These are phyloP conservation scores for Hypoxylon sp. DNA, from an alignment of 2,329 filamentous ascomycete species.

Conservation along the genomic window DNA sequence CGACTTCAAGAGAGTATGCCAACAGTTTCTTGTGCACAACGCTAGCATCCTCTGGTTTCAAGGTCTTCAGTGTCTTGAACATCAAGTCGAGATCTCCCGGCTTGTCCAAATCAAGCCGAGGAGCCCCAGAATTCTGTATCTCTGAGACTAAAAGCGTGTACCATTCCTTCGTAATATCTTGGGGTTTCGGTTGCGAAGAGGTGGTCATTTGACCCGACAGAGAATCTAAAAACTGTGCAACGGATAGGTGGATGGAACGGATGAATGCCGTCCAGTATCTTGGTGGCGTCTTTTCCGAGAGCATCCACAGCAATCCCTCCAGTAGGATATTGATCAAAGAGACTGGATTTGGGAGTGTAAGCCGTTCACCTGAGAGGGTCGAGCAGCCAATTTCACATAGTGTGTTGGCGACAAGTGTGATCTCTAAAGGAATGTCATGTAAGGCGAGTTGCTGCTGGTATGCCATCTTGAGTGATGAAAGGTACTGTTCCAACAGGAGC, in stretches of 20 bases:
- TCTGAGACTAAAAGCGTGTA: constrained; percentile 32
- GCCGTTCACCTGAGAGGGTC: constrained; percentile 52
- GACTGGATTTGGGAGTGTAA: constrained; percentile 60
- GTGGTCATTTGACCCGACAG: constrained; percentile 9
- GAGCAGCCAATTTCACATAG: constrained; percentile 68
- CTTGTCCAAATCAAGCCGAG: constrained; percentile 37
- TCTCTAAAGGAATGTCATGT: constrained; percentile 42
- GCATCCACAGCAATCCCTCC: constrained; percentile 46
- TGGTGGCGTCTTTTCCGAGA: constrained; percentile 44
- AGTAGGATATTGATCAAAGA: constrained; percentile 57
- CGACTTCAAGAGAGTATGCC: constrained; percentile 50
- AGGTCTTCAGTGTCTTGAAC: constrained; percentile 28
- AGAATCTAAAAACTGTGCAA: constrained; percentile 40
- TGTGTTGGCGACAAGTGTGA: constrained; percentile 60
- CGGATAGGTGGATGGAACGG: constrained; percentile 49
- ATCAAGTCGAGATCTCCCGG: constrained; percentile 27
- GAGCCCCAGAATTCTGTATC: constrained; percentile 35
- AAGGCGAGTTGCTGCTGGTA: constrained; percentile 41
- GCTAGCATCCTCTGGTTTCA: constrained; percentile 19
- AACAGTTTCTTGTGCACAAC: constrained; percentile 39
- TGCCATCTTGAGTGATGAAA: constrained; percentile 48
- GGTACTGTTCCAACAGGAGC: constrained; percentile 51
- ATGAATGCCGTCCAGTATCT: constrained; percentile 51
- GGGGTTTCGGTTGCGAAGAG: constrained; percentile 14
- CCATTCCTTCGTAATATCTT: constrained; percentile 45